These are phyloP conservation scores for Anisogramma anomala DNA, from an alignment of 2,329 filamentous ascomycete species.

Conservation along the genomic window DNA sequence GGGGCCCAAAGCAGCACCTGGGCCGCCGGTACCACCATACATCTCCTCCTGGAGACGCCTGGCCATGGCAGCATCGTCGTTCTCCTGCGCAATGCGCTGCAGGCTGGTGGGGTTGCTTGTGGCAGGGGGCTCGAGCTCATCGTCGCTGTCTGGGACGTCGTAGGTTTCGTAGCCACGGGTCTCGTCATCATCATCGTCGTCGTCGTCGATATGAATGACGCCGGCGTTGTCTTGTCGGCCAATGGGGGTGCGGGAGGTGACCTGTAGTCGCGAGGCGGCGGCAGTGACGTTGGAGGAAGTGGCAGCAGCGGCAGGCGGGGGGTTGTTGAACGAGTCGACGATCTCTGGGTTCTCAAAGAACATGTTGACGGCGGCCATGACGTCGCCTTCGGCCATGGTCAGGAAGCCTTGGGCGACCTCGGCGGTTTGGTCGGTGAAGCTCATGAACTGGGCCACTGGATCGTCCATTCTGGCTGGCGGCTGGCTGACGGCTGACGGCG, in stretches of 20 bases:
- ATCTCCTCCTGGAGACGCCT: constrained; percentile 84
- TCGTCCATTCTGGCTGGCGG: constrained; percentile 45
- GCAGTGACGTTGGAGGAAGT: constrained; percentile 18
- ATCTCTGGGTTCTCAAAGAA: constrained; percentile 83
- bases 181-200: constrained; percentile 51
- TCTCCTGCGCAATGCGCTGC: constrained; percentile 45
- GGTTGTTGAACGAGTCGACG: constrained; percentile 32
- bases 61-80: constrained; percentile 91
- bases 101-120: constrained; percentile 29
- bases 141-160: constrained; percentile 29
- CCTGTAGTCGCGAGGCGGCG: constrained; percentile 6
- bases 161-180: constrained; percentile 22
- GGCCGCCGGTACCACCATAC: constrained; percentile 39
- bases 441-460: constrained; percentile 59
- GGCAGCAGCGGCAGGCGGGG: constrained; percentile 19
- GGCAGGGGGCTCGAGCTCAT: constrained; percentile 29
- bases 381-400: constrained; percentile 69
- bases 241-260: constrained; percentile 21
- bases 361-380: constrained; percentile 76
- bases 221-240: constrained; percentile 43
- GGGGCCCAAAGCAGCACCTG: constrained; percentile 20
- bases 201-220: constrained; percentile 67
- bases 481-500: not conserved
- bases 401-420: constrained; percentile 73
- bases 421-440: constrained; percentile 65